Conservation (phyloP, 805 yeast genomes). For the Diddensiella caesifluorescens region DNA sequence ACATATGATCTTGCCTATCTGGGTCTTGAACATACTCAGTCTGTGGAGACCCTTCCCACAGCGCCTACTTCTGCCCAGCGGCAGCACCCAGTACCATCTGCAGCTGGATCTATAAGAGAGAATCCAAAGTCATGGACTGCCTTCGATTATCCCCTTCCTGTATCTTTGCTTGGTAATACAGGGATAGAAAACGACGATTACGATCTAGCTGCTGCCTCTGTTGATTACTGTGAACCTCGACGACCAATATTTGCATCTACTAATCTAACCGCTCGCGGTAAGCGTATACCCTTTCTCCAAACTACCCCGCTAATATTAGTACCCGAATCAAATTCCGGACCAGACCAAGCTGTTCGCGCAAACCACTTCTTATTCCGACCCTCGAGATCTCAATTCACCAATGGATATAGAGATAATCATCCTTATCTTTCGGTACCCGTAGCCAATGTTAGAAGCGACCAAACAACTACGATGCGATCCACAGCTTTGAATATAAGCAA, state of each 20-base stretch:
- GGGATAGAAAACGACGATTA: neutral
- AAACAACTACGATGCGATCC: neutral
- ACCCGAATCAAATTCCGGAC: neutral
- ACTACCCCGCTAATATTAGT: neutral
- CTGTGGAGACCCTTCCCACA: too few species aligned
- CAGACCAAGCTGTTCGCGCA: neutral
- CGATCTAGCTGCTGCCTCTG: neutral
- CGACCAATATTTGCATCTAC: slow-evolving; percentile 8
- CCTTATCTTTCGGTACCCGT: neutral
- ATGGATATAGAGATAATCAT: neutral
- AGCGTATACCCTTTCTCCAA: neutral
- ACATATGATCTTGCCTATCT: slow-evolving; percentile 6
- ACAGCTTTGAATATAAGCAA: slow-evolving; percentile 1
- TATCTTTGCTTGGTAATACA: slow-evolving; percentile 6
- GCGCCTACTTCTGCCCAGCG: too few species aligned
- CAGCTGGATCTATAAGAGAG: slow-evolving; percentile 11
- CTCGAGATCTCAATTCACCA: neutral
- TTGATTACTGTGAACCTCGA: slow-evolving; percentile 10
- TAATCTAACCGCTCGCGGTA: neutral
- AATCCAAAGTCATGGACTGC: slow-evolving; percentile 12
- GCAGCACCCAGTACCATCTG: neutral
- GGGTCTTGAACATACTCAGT: neutral
- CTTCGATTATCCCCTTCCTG: slow-evolving; percentile 16
- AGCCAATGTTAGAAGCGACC: neutral
- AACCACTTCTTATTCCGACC: neutral